Evolutionary conservation across 2,329 filamentous ascomycete genomes (phyloP).

Genomic region (Diaporthe sp.): DNA sequence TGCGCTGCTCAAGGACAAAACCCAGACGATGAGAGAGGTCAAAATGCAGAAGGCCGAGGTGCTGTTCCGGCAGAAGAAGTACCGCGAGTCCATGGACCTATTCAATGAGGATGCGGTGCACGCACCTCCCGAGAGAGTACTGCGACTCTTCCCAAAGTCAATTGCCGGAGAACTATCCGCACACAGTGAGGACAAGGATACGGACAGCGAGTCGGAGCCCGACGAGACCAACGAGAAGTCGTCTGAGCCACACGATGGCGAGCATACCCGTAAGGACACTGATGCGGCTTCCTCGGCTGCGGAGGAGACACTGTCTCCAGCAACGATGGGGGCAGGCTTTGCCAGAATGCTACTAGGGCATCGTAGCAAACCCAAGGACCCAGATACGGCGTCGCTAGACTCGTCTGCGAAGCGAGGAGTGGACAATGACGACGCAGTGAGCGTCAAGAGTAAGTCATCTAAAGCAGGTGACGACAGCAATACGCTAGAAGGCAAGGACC

Average conservation of each 20-base stretch:
- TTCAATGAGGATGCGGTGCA: conserved; percentile 88
- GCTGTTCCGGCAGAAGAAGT: conserved; percentile 86
- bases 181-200: conserved; percentile 53
- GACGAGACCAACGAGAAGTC: conserved; percentile 47
- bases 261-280: conserved; percentile 47
- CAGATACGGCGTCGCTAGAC: conserved; percentile 71
- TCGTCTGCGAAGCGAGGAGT: conserved; percentile 66
- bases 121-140: conserved; percentile 89
- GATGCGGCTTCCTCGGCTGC: conserved; percentile 43
- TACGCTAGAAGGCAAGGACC: conserved; percentile 81
- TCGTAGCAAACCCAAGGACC: conserved; percentile 56
- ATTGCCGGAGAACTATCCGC: conserved; percentile 87
- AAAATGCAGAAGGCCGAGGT: conserved; percentile 92
- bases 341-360: conserved; percentile 67
- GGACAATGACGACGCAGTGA: conserved; percentile 69
- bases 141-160: conserved; percentile 84
- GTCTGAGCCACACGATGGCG: conserved; percentile 45
- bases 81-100: conserved; percentile 86
- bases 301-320: conserved; percentile 53
- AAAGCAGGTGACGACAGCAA: conserved; percentile 58
- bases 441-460: conserved; percentile 60
- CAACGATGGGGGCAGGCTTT: conserved; percentile 58
- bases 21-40: conserved; percentile 82
- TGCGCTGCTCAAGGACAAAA: conserved; percentile 87
- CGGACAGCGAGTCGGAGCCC: conserved; percentile 47